Evolutionary conservation across 2,329 filamentous ascomycete species (phyloP), one percentile per base, ranked within the genome.

Genomic region (Alternaria sp.): DNA sequence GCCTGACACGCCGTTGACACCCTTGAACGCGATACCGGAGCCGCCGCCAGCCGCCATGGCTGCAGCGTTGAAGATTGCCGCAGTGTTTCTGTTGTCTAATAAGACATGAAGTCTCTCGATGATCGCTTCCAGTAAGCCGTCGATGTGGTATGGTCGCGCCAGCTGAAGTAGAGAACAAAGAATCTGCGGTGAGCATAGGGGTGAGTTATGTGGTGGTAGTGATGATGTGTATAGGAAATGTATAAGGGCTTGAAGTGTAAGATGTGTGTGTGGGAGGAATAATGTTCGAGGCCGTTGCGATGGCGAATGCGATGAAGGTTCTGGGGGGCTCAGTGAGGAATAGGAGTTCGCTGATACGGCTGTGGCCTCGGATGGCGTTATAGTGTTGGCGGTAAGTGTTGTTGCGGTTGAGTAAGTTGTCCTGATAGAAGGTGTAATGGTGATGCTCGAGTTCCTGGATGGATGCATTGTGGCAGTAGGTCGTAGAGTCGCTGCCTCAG

Each of bases 41-140:
- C 95, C 95, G 26, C 95, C 94, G 11, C 95, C 95, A 1, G 95
- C 95, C 0, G 94, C 95, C 95, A 98, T 98, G 54, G 95, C 95
- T 0, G 94, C 95, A 0, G 95, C 95, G 67, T 99, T 99, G 83
- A 99, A 99, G 0, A 99, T 94, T 6, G 95, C 95, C 0, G 95
- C 95, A 0, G 95, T 94, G 68, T 98, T 99, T 47, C 94, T 87
- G 48, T 92, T 95, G 76, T 99, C 95, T 4, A 99, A 87, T 0
- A 96, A 87, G 30, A 91, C 86, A 73, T 99, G 95, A 0, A 99
- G 84, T 7, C 94, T 88, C 78, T 98, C 93, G 9, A 98, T 92
- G 2, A 96, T 92, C 0, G 93, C 93, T 80, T 99, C 95, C 1
- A 98, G 83, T 2, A 99, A 85, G 0, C 95, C 95, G 70, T 98